Percentiles rank a stretch among this genome's conserved stretches.
phyloP scores from a whole-genome alignment of 2,329 filamentous ascomycete genomes.

The Aspergillus carbonarius region DNA sequence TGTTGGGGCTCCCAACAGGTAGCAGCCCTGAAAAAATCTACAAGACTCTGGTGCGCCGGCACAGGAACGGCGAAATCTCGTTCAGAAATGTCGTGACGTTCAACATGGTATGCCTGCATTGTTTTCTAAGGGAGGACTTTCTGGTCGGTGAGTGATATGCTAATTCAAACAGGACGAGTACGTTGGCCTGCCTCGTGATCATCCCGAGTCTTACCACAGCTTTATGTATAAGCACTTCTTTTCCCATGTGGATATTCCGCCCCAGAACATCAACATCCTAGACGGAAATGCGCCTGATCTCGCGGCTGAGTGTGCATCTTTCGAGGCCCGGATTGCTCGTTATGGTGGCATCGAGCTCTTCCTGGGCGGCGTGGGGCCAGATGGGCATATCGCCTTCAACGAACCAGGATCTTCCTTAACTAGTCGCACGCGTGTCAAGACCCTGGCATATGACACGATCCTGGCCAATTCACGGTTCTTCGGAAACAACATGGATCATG shows the following conservation, averaged over 20 bases:
- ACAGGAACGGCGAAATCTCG: conserved; percentile 60
- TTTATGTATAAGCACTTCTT: conserved; percentile 96
- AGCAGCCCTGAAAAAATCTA: conserved; percentile 79
- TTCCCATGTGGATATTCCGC: conserved; percentile 77
- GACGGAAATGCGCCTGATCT: conserved; percentile 76
- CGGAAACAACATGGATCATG: conserved; percentile 67
- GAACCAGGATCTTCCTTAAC: conserved; percentile 78
- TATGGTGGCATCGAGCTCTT: conserved; percentile 82
- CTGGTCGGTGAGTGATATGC: background rate
- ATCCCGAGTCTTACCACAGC: conserved; percentile 82
- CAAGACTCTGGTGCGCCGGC: conserved; percentile 63
- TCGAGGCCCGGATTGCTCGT: conserved; percentile 73
- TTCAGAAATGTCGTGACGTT: conserved; percentile 89
- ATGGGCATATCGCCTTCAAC: conserved; percentile 89
- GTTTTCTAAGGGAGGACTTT: background rate
- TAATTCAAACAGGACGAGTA: conserved; percentile 68
- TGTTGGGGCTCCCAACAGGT: conserved; percentile 79
- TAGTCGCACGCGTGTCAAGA: conserved; percentile 81
- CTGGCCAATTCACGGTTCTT: conserved; percentile 85
- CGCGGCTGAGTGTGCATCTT: conserved; percentile 72
- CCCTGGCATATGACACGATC: conserved; percentile 82
- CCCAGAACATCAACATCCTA: conserved; percentile 79
- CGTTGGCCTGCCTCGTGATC: conserved; percentile 76
- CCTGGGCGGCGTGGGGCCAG: conserved; percentile 78
- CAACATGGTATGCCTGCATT: conserved; percentile 68